These are phyloP conservation scores for Gloeostereum incarnatum DNA, from an alignment of 768 basidiomycete species.

Conservation along the genomic window DNA sequence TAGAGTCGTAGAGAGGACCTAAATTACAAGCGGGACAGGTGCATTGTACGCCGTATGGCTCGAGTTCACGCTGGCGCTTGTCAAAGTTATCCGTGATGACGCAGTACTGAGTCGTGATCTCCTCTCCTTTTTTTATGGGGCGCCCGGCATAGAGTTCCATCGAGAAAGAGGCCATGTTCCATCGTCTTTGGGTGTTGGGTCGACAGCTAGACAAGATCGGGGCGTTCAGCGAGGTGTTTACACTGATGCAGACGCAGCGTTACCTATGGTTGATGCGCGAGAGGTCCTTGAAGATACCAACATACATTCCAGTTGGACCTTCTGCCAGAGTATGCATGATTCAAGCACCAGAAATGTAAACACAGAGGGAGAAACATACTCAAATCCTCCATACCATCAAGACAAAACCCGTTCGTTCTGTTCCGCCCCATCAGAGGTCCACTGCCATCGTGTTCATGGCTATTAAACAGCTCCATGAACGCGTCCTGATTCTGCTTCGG, in stretches of 20 bases:
- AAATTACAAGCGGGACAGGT: background rate
- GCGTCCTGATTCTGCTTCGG: background rate
- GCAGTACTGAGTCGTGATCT: background rate
- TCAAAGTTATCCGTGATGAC: background rate
- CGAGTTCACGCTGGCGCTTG: background rate
- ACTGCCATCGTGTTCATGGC: slow-evolving; percentile 2
- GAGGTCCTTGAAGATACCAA: background rate
- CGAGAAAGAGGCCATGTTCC: background rate
- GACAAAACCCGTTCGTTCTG: background rate
- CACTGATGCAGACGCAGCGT: background rate
- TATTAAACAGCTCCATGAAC: slow-evolving; percentile 3
- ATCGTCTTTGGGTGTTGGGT: background rate
- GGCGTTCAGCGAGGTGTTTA: background rate
- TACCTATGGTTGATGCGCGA: slow-evolving; percentile 6
- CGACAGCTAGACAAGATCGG: slow-evolving; percentile 2
- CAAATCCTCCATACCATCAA: background rate
- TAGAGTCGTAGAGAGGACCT: too few species aligned
- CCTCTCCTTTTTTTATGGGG: background rate
- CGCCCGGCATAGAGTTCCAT: background rate
- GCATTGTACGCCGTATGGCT: background rate
- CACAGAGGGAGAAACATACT: background rate
- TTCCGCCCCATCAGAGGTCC: slow-evolving; percentile 1
- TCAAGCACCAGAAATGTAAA: background rate
- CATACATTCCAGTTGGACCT: background rate
- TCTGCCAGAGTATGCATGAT: background rate